Percentiles rank a stretch among this genome's conserved stretches.
Evolutionary conservation across 75 land plant species (phyloP).

Genomic region (Pseudotsuga menziesii): DNA sequence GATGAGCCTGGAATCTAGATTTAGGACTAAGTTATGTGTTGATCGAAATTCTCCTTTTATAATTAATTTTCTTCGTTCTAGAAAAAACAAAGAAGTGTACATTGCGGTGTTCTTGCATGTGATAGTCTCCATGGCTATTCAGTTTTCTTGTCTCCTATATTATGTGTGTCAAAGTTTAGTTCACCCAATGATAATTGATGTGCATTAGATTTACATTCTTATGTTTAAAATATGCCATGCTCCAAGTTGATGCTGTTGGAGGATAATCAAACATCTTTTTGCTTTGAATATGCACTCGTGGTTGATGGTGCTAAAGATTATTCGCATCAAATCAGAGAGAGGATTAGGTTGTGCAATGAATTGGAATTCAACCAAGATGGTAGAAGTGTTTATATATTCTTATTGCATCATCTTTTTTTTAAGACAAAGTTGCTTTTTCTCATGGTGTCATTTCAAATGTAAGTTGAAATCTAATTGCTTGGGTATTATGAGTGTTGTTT

Average conservation of each 20-base stretch:
- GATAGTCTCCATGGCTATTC: no score
- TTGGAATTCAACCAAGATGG: slow-evolving; percentile 61
- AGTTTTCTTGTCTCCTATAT: not conserved
- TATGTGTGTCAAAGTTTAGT: not conserved
- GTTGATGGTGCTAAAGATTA: slow-evolving; percentile 84
- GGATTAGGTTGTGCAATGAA: slow-evolving; percentile 68
- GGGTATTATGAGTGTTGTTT: not conserved
- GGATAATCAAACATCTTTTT: slow-evolving; percentile 75
- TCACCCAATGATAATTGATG: not conserved
- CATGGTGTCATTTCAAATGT: not conserved
- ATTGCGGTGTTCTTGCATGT: not conserved
- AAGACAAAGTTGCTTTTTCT: not conserved
- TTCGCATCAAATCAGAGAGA: slow-evolving; percentile 78
- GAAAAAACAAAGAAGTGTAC: not conserved
- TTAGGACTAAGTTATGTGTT: not conserved
- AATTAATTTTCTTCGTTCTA: not conserved
- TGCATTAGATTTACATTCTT: not conserved
- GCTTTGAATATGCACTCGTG: slow-evolving; percentile 53
- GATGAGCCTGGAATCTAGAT: not conserved
- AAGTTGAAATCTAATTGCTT: not conserved
- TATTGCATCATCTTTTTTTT: not conserved
- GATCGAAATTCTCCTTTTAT: not conserved
- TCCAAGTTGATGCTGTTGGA: slow-evolving; percentile 76
- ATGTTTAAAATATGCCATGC: not conserved
- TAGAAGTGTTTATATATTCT: slow-evolving; percentile 26